Evolutionary conservation across 2,329 filamentous ascomycete genomes (phyloP), one percentile per base, ranked within the genome.

Genomic region (Penicillium hordei): DNA sequence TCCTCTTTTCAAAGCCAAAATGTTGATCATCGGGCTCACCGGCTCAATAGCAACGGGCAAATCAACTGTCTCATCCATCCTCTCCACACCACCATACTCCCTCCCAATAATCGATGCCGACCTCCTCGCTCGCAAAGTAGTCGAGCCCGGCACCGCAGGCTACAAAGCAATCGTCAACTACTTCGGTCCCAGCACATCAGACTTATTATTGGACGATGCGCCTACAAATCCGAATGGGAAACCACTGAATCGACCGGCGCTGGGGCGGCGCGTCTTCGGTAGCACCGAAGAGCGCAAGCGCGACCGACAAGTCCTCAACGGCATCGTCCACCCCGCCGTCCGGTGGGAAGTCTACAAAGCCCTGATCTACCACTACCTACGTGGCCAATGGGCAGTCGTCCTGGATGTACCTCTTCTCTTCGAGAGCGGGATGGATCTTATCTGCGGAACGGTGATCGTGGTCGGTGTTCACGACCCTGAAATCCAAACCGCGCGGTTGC

Each of bases 21-120:
- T 97, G 94, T 85, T 97, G 48, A 87, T 99, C 70, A 92, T 99
- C 68, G 94, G 94, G 57, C 86, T 99, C 27, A 99, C 94, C 9
- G 94, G 94, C 73, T 96, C 93, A 60, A 97, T 99, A 72, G 94
- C 94, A 60, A 99, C 94, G 6, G 94, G 94, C 74, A 99, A 99
- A 84, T 96, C 93, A 45, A 99, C 93, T 65, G 92, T 97, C 55
- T 96, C 94, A 29, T 82, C 83, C 39, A 83, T 96, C 66, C 89
- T 99, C 68, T 86, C 89, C 50, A 82, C 85, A 5, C 81, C 90
- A 5, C 94, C 93, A 0, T 90, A 97, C 81, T 88, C 85, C 60
- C 84, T 99, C 60, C 93, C 94, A 68, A 84, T 99, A 67, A 88
- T 99, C 79, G 94, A 99, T 72, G 93, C 94, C 72, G 94, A 99